Base-by-base conservation (phyloP, 371 early-diverging fungal species). In the Mortierella sp. region DNA sequence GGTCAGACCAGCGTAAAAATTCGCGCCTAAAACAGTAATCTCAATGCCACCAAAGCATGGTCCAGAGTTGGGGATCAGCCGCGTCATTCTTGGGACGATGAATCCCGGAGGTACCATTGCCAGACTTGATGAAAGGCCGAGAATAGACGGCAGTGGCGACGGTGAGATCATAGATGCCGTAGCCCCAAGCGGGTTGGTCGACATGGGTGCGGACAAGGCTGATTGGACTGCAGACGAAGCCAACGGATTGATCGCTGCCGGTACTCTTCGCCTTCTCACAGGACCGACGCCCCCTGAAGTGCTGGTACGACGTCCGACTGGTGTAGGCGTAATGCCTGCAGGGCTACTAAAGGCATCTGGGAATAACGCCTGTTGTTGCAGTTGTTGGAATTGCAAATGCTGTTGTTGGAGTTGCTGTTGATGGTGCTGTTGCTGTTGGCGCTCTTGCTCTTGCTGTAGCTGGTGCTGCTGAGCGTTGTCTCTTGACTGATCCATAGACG, bases 21-120 rank as follows among this genome's bases (percentile, higher is more conserved):
- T 87, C 11, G 83, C 83, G 1, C 97, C 97, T 7, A 93, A 72
- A 21, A 96, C 84, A 2, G 95, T 93, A 3, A 95, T 85, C 57
- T 92, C 94, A n/a, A 91, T 84, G 3, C 95, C 95, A 43, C 97
- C 97, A 63, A 85, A 87, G 37, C 89, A 83, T 0, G 97, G 94
- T 1, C 95, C 95, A 62, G 90, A 86, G 43, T 83, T 86, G 3
- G 95, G 95, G 51, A 90, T 87, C 53, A 94, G 50, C 34, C 90
- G 84, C 23, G 84, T 84, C 59, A 89, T 81, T 44, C 68, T 70
- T 6, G 84, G 83, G 7, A 79, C 47, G 52, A 76, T 76, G 32
- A 76, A 76, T 6, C 65, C 70, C 4, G 64, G 78, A 23, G 72
- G 72, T n/a, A 60, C 60, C 64, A 64, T 64, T 1, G 68, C 58